Base-by-base conservation (phyloP, 768 basidiomycete species). In the Leccinum incarnatum region DNA sequence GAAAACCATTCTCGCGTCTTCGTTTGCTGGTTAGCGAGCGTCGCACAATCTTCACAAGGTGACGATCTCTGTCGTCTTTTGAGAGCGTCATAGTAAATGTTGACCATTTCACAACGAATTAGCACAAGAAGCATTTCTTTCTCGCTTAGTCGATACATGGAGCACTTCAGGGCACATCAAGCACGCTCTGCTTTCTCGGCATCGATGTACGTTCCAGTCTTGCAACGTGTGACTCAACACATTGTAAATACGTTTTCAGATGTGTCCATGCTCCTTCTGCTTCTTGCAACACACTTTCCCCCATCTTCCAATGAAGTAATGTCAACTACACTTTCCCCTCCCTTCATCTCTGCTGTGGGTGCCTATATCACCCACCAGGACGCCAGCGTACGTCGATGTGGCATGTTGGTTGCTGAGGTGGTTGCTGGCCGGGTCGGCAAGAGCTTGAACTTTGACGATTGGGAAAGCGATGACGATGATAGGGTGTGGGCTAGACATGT, bases 361-460 rank as follows among this genome's bases (percentile, higher is more conserved):
- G 72, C 74, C 5, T 98, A 97, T 67, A 84, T 99, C 48, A 79
- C 79, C 1, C 93, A 96, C 72, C 74, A 86, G 6, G 93, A 96
- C 54, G 74, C 78, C 1, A 79, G 85, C 4, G 81, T 97, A 19
- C 87, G 96, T 4, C 81, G 87, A 25, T 90, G 93, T 64, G 97
- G 97, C 3, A 96, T 99, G 94, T 81, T 98, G 34, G 86, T 84
- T 1, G 96, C 91, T 1, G 96, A 99, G 73, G 77, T 88, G 17
- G 80, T 89, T 9, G 90, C 93, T 1, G 75, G 77, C 5, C 76
- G 77, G 27, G 78, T 78, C 14, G 81, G 85, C 6, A 89, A 89
- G 69, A 80, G 79, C 51, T 77, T 98, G 21, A 78, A 84, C 57
- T 98, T 99, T 63, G 87, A 83, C 0, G 84, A 81, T 42, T 97